Evolutionary conservation across 768 basidiomycete genomes (phyloP), one percentile per base, ranked within the genome.

Genomic region (Mycena indigotica): DNA sequence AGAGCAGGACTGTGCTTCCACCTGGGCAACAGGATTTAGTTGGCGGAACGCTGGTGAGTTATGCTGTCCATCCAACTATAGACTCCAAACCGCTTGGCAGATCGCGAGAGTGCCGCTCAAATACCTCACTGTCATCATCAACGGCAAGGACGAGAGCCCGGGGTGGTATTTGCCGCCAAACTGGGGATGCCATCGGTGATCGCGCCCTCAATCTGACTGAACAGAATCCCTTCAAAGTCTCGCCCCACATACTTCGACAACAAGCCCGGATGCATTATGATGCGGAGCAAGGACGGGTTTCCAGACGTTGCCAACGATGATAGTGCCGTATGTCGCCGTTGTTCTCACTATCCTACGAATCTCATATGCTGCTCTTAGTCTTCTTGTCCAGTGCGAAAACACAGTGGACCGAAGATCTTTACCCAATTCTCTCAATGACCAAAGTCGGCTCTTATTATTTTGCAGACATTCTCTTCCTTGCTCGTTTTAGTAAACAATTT

Each of bases 371-470:
- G n/a, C 8, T 2, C 26, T 4, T 23, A 49, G 59, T 55, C 28
- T 55, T 56, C 32, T 19, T 57, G 16, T 52, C 48, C 16, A 61
- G 59, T 44, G 40, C 59, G 13, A 55, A 32, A 28, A 41, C 38
- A 12, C 41, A 51, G 25, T 52, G 50, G 13, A 61, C 55, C 10
- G 44, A 24, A 3, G 59, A 61, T 21, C 38, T 61, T 23, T 61
- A 61, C 45, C 59, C 59, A 25, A 21, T 61, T 25, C 19, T 61
- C 23, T 52, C 51, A 15, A 41, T 52, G 29, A 53, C 51, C 15
- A 57, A 53, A 39, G 44, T 57, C 29, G 32, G 29, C 29, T 55
- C 59, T 23, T 61, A n/a, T n/a, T n/a, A 55, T 52, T 61, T 61
- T 26, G 41, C 59, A 3, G 59, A 61, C 30, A 61, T 61, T 28